Base-by-base conservation (phyloP, 305 asterid genomes). In the Ilex paraguariensis region DNA sequence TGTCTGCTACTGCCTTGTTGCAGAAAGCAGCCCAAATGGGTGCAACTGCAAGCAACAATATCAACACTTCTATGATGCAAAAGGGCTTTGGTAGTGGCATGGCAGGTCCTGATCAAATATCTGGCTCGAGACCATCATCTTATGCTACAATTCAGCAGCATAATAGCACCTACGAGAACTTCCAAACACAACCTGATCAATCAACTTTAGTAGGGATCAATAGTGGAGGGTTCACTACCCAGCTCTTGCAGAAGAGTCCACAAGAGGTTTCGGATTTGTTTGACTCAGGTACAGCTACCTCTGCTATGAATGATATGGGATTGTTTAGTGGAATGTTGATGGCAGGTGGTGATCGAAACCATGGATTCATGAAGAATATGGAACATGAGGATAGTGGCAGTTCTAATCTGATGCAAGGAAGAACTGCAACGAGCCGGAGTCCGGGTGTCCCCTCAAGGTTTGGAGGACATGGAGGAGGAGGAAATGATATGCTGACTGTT, bases 1-100 rank as follows among this genome's bases (percentile, higher is more conserved):
- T 90, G 97, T 87, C 97, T 0, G 97, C 97, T 3, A 90, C 97
- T 6, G 97, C 97, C 3, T 70, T 90, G 68, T 66, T 90, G 57
- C 97, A 90, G 56, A 90, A 87, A 62, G 97, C 97, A 4, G 97
- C 95, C 65, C 97, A 90, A 56, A 86, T 90, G 84, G 97, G 97
- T 0, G 92, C 97, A 2, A 79, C 95, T 1, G 79, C 79, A 2
- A 78, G 82, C 5, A 81, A 73, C 49, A 70, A 75, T 9, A 81
- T 83, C 61, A 83, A 74, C 67, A 81, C 92, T 45, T 88, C 92
- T 15, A 85, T 82, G 92, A 82, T 85, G 78, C 88, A 85, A 76
- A 85, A 80, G 75, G 76, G 78, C 54, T 78, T 82, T 28, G 88
- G 64, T n/a, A 78, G 68, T 64, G 59, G 78, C 62, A 82, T 82